Percentiles rank a stretch among this genome's conserved stretches.
These are phyloP conservation scores for Phaffia australis DNA, from an alignment of 768 basidiomycete species.

Conservation along the genomic window DNA sequence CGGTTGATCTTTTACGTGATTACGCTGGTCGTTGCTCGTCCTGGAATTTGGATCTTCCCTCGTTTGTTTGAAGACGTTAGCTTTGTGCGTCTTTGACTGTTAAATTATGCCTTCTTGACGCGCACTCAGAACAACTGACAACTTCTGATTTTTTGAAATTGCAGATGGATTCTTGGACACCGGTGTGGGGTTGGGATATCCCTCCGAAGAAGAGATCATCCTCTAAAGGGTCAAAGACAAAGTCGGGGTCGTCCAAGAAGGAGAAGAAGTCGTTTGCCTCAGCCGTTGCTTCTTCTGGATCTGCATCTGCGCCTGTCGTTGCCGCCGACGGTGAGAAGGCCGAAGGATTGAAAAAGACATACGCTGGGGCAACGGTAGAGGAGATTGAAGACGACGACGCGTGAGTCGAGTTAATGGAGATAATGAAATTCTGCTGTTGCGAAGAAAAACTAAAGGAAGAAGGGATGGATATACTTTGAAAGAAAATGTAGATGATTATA, in stretches of 20 bases:
- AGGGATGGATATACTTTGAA: neutral
- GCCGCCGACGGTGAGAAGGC: too few species aligned
- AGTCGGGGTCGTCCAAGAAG: constrained; percentile 6
- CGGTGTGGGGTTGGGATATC: constrained; percentile 91
- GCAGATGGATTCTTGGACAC: constrained; percentile 94
- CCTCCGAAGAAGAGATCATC: constrained; percentile 58
- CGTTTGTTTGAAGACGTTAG: constrained; percentile 96
- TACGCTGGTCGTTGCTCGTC: constrained; percentile 70
- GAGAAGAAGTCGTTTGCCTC: constrained; percentile 8
- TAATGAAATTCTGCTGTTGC: neutral
- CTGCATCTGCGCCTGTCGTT: too few species aligned
- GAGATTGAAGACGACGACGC: constrained; percentile 14
- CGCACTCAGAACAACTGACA: too few species aligned
- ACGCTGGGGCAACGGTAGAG: constrained; percentile 13
- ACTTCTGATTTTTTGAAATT: neutral
- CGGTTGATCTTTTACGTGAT: constrained; percentile 87
- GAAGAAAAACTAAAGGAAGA: neutral
- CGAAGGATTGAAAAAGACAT: neutral
- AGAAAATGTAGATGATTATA: too few species aligned
- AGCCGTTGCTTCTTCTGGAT: neutral
- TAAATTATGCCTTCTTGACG: neutral
- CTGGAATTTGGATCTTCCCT: constrained; percentile 98
- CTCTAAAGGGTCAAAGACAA: constrained; percentile 4
- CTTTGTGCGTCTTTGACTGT: constrained; percentile 57
- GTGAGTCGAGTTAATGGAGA: neutral